These are phyloP conservation scores for Parietaria judaica DNA, from an alignment of 306 rosid species.

Conservation along the genomic window DNA sequence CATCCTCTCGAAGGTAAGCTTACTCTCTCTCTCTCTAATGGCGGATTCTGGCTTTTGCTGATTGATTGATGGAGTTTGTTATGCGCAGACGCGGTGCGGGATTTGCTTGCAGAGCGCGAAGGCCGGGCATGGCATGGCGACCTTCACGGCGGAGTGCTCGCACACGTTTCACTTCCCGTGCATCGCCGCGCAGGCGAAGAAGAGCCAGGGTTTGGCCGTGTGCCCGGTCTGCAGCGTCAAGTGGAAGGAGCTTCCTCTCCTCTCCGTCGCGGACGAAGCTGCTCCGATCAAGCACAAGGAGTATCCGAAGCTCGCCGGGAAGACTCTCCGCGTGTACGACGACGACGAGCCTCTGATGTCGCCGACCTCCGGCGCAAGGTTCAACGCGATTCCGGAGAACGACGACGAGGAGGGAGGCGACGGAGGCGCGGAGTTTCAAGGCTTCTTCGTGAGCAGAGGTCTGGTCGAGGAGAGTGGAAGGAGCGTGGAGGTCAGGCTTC, in stretches of 20 bases:
- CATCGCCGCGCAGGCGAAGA: constrained; percentile 56
- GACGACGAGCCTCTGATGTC: constrained; percentile 86
- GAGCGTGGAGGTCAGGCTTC: constrained; percentile 38
- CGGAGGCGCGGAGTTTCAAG: constrained; percentile 45
- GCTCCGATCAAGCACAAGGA: background rate
- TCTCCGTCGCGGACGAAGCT: constrained; percentile 17
- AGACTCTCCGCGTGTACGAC: constrained; percentile 51
- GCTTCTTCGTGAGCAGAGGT: constrained; percentile 39
- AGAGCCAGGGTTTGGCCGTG: constrained; percentile 26
- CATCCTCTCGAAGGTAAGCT: constrained; percentile 49
- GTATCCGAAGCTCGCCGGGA: background rate
- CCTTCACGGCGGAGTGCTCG: constrained; percentile 92
- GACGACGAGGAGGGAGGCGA: constrained; percentile 67
- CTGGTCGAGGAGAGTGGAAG: constrained; percentile 1
- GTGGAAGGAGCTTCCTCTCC: constrained; percentile 79
- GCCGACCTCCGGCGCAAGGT: constrained; percentile 51
- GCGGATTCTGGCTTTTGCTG: background rate
- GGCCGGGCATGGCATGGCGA: constrained; percentile 89
- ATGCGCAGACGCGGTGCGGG: constrained; percentile 76
- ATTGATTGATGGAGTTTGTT: background rate
- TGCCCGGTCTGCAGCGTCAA: constrained; percentile 73
- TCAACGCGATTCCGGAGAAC: constrained; percentile 88
- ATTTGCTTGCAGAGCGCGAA: constrained; percentile 70
- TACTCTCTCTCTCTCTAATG: background rate
- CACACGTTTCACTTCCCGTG: constrained; percentile 91